These are phyloP conservation scores for Echium plantagineum DNA, from an alignment of 257 asterid genomes.

Conservation along the genomic window DNA sequence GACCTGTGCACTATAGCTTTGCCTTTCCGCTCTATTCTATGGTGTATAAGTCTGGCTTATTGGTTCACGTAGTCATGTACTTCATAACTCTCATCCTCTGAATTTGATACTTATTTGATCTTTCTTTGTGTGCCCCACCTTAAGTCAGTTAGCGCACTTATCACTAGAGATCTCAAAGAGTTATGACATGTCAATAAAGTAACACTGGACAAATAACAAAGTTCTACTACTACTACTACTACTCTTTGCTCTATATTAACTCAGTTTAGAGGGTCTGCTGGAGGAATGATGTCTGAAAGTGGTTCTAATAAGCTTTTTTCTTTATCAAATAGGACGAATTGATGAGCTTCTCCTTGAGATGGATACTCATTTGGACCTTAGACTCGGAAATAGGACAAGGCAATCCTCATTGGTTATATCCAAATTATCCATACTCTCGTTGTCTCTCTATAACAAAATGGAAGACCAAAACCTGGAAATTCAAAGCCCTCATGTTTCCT, in stretches of 20 bases:
- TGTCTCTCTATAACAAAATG: conserved; percentile 29
- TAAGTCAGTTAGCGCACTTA: not conserved
- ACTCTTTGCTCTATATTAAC: not conserved
- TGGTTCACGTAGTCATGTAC: not conserved
- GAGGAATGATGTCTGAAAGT: not conserved
- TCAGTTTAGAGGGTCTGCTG: not conserved
- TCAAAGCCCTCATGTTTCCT: conserved; percentile 24
- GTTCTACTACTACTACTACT: too few species aligned
- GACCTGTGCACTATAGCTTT: too few species aligned
- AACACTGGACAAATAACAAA: not conserved
- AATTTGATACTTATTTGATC: not conserved
- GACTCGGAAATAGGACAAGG: conserved; percentile 26
- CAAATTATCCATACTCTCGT: conserved; percentile 68
- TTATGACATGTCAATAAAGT: not conserved
- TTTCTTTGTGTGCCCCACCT: not conserved
- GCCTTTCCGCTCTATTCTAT: not conserved
- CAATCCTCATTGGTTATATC: conserved; percentile 49
- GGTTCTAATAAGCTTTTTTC: conserved; percentile 13
- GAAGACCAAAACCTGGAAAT: conserved; percentile 27
- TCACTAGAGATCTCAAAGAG: not conserved
- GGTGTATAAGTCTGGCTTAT: not conserved
- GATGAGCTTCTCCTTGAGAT: conserved; percentile 66
- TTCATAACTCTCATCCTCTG: not conserved
- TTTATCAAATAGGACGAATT: conserved; percentile 53
- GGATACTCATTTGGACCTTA: conserved; percentile 35